Conservation (phyloP, 805 yeast genomes). For the Wickerhamiella occidentalis region DNA sequence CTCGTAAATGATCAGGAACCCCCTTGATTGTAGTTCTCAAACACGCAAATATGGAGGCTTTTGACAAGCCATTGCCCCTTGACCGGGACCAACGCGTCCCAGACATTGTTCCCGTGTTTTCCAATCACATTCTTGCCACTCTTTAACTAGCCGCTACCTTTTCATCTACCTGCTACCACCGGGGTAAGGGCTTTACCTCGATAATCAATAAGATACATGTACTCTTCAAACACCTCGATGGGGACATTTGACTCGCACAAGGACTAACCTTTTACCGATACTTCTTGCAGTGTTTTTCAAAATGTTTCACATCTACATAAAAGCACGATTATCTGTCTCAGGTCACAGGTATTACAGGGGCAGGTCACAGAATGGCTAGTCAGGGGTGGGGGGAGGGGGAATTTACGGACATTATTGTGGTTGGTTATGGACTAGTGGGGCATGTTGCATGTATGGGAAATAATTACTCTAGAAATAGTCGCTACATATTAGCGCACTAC, state of each 20-base stretch:
- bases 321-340: constrained; percentile 2
- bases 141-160: not conserved
- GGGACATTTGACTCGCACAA: not conserved
- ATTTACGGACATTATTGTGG: too few species aligned
- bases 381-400: not conserved
- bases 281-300: not conserved
- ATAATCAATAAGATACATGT: not conserved
- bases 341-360: constrained; percentile 2
- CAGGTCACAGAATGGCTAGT: constrained; percentile 2
- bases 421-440: too few species aligned
- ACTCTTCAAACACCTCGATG: not conserved
- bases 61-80: not conserved
- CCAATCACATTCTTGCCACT: not conserved
- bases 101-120: not conserved
- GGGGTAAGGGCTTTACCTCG: not conserved
- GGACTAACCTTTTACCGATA: not conserved
- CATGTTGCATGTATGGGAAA: too few species aligned
- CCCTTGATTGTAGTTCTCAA: not conserved
- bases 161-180: not conserved
- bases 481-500: too few species aligned
- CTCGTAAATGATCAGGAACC: not conserved
- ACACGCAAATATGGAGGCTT: not conserved
- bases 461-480: too few species aligned
- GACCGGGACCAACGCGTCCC: not conserved
- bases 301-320: not conserved